Evolutionary conservation across 2,329 filamentous ascomycete species (phyloP), one percentile per base, ranked within the genome.

Genomic region (Cladophialophora chaetospira): DNA sequence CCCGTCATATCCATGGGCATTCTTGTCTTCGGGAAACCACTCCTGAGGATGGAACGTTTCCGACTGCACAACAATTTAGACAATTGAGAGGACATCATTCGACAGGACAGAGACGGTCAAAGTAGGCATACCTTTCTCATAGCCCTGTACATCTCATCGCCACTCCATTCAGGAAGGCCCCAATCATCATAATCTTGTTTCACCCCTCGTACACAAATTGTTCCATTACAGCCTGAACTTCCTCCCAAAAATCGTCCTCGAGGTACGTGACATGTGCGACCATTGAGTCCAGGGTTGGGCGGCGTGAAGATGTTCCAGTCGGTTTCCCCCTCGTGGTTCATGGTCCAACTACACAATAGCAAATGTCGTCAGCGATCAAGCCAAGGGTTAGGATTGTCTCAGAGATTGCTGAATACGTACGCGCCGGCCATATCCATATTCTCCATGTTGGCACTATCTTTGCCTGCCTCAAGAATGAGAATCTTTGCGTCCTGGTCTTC

Each of bases 11-110:
- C 81, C 81, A 59, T 86, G 83, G 8, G 72, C 72, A 2, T 71
- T 70, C 6, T 72, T 66, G 40, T 77, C 72, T 2, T 76, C 77
- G 29, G 81, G 67, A 67, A 84, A 83, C 82, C 82, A 84, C 25
- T 77, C 70, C 65, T 85, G 85, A 17, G 70, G 65, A 53, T 84
- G 79, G 63, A 85, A 86, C 2, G 77, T 82, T 61, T 86, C 83
- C 1, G 79, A 73, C 79, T 74, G 77, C 77, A n/a, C n/a, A n/a
- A n/a, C n/a, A n/a, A 79, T 5, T 6, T 57, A 44, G 25, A 55
- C 38, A 56, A 33, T 51, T 13, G 9, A 8, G 10, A n/a, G n/a
- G n/a, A n/a, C n/a, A n/a, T n/a, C n/a, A n/a, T n/a, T n/a, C n/a
- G 13, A 21, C 26, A 35, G 9, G 9, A 9, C 31, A 2, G 4